Base-by-base conservation (phyloP, 345 rosid genomes). In the Rhodamnia argentea region DNA sequence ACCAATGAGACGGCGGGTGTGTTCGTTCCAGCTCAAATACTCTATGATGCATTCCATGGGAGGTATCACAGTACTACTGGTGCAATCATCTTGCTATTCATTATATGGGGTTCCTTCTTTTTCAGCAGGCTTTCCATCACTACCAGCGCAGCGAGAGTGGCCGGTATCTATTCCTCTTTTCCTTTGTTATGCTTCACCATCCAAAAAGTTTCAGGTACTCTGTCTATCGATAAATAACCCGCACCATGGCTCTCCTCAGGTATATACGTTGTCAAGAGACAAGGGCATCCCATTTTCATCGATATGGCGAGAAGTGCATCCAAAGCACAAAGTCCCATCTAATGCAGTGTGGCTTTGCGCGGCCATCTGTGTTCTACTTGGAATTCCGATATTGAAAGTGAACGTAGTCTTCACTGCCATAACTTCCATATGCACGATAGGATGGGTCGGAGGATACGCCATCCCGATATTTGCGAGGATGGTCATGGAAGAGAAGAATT, bases 141-240 rank as follows among this genome's bases (percentile, higher is more conserved):
- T 16, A 92, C 96, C 6, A 93, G 94, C 82, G 96, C 96, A 22
- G 95, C 93, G 57, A 88, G 93, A 93, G 94, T 94, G 87, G 96
- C 91, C 90, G 64, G 90, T 56, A 32, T 6, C 76, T 27, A 47
- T 42, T 14, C 76, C 26, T 78, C 15, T 5, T 14, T 14, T 44
- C 50, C 26, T 85, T 23, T 82, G 37, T 70, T 70, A 32, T 70
- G 78, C 78, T 70, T 70, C 47, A 18, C 42, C 78, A 37, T 70
- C 13, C 3, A 7, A 37, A 70, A 70, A 70, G 78, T 70, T 70
- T 70, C 0, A 6, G 78, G 78, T 70, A 1, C 78, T 70, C 78
- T 70, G 24, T 70, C 78, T 23, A 70, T 37, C 24, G 13, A 32
- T 70, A 10, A 26, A 84, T 56, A 84, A 84, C 52, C 83, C 4